Conservation (phyloP, 257 asterid genomes). For the Linaria vulgaris region DNA sequence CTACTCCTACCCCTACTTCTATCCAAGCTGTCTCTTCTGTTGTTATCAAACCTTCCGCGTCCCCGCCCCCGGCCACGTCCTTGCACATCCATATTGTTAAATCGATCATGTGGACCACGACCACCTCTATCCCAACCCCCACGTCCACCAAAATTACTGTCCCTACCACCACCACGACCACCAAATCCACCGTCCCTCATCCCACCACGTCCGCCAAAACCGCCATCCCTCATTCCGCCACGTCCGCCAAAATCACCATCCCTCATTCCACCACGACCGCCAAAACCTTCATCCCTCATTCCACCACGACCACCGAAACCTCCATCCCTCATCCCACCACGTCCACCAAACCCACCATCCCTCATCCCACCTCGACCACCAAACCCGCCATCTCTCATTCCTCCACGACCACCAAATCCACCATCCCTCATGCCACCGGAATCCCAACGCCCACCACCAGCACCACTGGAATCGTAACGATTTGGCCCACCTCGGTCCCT, state of each 20-base stretch:
- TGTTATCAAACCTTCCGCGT: conserved; percentile 63
- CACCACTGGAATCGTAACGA: conserved; percentile 54
- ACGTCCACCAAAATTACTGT: conserved; percentile 52
- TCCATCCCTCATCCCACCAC: conserved; percentile 34
- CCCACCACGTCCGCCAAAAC: conserved; percentile 61
- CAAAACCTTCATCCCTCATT: conserved; percentile 43
- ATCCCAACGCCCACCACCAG: conserved; percentile 71
- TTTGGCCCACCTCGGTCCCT: conserved; percentile 69
- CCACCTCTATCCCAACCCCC: conserved; percentile 79
- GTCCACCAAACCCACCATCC: conserved; percentile 40
- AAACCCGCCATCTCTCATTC: conserved; percentile 60
- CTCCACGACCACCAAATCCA: conserved; percentile 72
- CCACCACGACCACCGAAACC: conserved; percentile 40
- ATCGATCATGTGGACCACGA: conserved; percentile 52
- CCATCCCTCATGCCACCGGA: conserved; percentile 66
- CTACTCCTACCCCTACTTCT: conserved; percentile 72
- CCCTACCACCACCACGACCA: conserved; percentile 56
- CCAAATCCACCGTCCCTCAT: conserved; percentile 49
- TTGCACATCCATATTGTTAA: conserved; percentile 47
- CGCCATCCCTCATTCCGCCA: conserved; percentile 60
- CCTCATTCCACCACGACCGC: conserved; percentile 67
- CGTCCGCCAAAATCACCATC: conserved; percentile 64
- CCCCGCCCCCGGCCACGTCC: conserved; percentile 84
- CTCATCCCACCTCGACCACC: conserved; percentile 70
- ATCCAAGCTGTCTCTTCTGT: conserved; percentile 58